Evolutionary conservation across 1,284 basidiomycete genomes (phyloP).

Genomic region (Papiliotrema laurentii): DNA sequence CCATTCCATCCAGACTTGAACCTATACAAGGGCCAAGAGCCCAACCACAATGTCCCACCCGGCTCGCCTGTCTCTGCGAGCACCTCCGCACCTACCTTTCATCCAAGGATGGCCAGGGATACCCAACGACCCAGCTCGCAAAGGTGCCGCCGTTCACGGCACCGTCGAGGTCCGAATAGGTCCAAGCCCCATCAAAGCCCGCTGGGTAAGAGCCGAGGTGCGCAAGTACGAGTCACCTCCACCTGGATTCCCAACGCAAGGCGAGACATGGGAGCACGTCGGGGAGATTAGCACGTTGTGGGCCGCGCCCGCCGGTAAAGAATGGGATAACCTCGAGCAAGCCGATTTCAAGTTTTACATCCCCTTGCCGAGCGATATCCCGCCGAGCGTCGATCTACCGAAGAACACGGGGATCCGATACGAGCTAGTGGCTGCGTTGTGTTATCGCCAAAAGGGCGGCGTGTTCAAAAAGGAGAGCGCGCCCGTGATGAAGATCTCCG

Average conservation of each 20-base stretch:
- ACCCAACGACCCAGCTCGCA: constrained; percentile 23
- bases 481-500: constrained; percentile 57
- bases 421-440: constrained; percentile 76
- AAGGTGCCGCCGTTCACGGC: constrained; percentile 38
- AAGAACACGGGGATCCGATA: constrained; percentile 74
- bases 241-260: constrained; percentile 46
- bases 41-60: constrained; percentile 34
- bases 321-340: constrained; percentile 62
- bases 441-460: constrained; percentile 74
- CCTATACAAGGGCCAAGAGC: too few relatives aligned
- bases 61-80: constrained; percentile 38
- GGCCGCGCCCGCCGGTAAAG: constrained; percentile 45
- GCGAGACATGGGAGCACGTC: constrained; percentile 49
- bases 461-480: constrained; percentile 67
- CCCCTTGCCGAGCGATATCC: constrained; percentile 76
- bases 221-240: constrained; percentile 69
- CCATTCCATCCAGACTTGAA: too few relatives aligned
- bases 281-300: constrained; percentile 41
- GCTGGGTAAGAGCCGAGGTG: constrained; percentile 81
- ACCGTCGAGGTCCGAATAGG: constrained; percentile 75
- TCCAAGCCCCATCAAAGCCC: constrained; percentile 70
- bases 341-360: constrained; percentile 67
- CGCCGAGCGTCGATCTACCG: constrained; percentile 70
- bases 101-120: constrained; percentile 47
- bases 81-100: constrained; percentile 45